A percentile compares a stretch with the other conserved stretches of the same genome.
Evolutionary conservation across 116 monocot species (phyloP).

Genomic region (Trichopus zeylanicus): DNA sequence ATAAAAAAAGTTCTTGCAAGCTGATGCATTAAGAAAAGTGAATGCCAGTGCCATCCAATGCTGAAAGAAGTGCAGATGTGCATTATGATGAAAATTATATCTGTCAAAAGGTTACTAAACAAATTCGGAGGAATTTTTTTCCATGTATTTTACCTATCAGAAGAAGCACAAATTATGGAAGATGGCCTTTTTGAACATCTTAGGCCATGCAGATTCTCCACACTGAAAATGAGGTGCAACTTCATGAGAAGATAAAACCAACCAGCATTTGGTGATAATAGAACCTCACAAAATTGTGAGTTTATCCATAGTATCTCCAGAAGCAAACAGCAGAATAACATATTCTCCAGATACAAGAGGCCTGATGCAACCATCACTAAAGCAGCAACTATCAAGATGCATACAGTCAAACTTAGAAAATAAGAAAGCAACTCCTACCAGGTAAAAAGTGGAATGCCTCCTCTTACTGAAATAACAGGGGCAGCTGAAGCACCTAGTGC

Average conservation of each 20-base stretch:
- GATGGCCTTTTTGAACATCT: constrained; percentile 30
- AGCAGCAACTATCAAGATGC: background rate
- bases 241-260: constrained; percentile 44
- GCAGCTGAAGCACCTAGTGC: constrained; percentile 69
- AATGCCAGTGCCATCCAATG: too few species aligned
- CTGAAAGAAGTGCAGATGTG: too few species aligned
- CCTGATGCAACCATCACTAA: constrained; percentile 24
- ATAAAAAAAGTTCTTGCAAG: too few species aligned
- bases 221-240: constrained; percentile 44
- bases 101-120: background rate
- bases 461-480: constrained; percentile 67
- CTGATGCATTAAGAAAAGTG: too few species aligned
- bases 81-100: background rate
- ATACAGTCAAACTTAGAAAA: background rate
- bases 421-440: constrained; percentile 30
- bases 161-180: constrained; percentile 43
- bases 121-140: background rate
- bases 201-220: constrained; percentile 13
- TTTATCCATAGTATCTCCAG: constrained; percentile 38
- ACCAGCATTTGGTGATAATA: constrained; percentile 49
- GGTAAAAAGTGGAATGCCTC: constrained; percentile 62
- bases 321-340: constrained; percentile 54
- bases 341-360: constrained; percentile 49
- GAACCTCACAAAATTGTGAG: constrained; percentile 21
- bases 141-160: constrained; percentile 54